A percentile compares a stretch with the other conserved stretches of the same genome.
Conservation (phyloP, 1,139 yeast genomes). For the Pichia norvegensis region DNA sequence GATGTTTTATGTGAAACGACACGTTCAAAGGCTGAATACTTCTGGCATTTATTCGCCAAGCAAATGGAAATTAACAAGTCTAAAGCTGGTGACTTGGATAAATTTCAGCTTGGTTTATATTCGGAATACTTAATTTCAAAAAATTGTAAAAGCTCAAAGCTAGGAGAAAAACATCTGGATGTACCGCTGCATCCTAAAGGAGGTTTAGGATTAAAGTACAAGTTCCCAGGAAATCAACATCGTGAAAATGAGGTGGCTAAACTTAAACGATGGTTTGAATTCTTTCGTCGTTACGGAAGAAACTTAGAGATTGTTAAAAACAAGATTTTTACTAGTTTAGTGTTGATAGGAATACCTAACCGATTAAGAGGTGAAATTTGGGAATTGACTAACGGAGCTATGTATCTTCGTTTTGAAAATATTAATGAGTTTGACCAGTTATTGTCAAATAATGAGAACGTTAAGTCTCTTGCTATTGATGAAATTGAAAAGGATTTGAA, state of each 20-base stretch:
- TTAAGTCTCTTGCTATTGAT: conserved; percentile 76
- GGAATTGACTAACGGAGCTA: conserved; percentile 88
- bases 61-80: conserved; percentile 3
- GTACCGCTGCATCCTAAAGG: conserved; percentile 54
- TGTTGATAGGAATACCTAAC: conserved; percentile 83
- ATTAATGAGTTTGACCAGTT: conserved; percentile 52
- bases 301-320: conserved; percentile 70
- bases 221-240: conserved; percentile 84
- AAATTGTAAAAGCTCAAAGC: conserved; percentile 35
- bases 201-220: conserved; percentile 75
- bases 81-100: conserved; percentile 50
- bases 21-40: conserved; percentile 70
- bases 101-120: conserved; percentile 66
- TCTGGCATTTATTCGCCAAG: conserved; percentile 31
- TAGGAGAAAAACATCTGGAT: conserved; percentile 29
- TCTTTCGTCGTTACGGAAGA: conserved; percentile 75
- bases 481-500: conserved; percentile 95
- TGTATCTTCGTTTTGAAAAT: conserved; percentile 61
- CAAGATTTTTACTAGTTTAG: conserved; percentile 66
- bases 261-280: conserved; percentile 84
- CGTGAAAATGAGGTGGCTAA: conserved; percentile 28
- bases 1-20: conserved; percentile 72
- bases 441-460: conserved; percentile 52
- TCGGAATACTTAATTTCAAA: conserved; percentile 75
- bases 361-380: conserved; percentile 90